Evolutionary conservation across 192 early-diverging fungal genomes (phyloP), one percentile per base, ranked within the genome.

Genomic region (Rhizoclosmatium globosum): DNA sequence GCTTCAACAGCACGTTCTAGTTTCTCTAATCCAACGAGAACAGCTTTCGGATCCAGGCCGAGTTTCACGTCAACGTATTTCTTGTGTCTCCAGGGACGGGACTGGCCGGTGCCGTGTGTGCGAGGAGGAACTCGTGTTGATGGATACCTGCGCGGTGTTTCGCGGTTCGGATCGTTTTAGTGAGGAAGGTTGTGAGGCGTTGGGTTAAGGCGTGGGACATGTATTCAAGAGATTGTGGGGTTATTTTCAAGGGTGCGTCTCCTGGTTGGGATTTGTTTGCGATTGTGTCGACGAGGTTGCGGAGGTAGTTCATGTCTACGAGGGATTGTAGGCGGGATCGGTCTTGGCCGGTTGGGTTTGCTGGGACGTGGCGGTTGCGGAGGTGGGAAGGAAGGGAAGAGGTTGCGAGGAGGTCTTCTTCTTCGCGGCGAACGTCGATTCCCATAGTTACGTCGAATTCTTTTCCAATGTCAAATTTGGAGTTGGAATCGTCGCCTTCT

Each of bases 111-210:
- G 4, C 41, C 15, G 19, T 15, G 43, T 11, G 9, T 4, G 41
- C 61, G 11, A 47, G n/a, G n/a, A 76, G 9, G 64, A 76, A 76
- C 42, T 4, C 21, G 59, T 79, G 68, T 31, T 71, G 70, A 42
- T 46, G 62, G 47, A 79, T 79, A 3, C 78, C 78, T 3, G 60
- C 19, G 3, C 78, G 78, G 47, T 79, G 78, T 53, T 79, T 79
- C 1, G 78, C 53, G 39, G 47, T 69, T 4, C 41, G 21, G 15
- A 79, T 64, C 9, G 69, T 38, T 23, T 59, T 41, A 64, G 72
- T 70, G 13, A 79, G 61, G 41, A 79, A 53, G 41, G 17, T 53
- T 60, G 23, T 46, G 9, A 71, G 42, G 19, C 78, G 68, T 47
- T 72, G 59, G 19, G 62, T 9, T 7, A 71, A 58, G 4, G 78